Base-by-base conservation (phyloP, 371 early-diverging fungal species). In the Syncephalastrum sp. region DNA sequence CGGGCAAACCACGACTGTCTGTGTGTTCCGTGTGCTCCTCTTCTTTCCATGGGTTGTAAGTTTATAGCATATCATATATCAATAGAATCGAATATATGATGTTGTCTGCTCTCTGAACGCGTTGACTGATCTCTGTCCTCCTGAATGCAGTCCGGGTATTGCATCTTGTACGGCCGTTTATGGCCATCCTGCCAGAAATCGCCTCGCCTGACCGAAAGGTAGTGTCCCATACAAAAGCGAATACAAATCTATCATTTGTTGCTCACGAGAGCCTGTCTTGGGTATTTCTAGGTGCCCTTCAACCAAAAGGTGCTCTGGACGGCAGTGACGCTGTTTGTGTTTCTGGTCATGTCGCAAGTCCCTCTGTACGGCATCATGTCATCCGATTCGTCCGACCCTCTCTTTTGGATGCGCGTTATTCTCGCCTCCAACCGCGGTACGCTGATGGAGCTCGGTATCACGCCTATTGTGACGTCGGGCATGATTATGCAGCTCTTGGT, bases 281-380 rank as follows among this genome's bases (percentile, higher is more conserved):
- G 43, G 17, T n/a, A 55, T 13, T 21, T 46, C 42, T 61, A 94
- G 93, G 86, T 98, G 42, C 92, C 94, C 59, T 98, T 99, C 83
- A 87, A 93, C 62, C 97, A 99, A 80, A 99, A 95, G 81, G 86
- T 99, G 56, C 82, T 99, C 65, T 99, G 99, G 98, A 99, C 99
- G 29, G 93, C 92, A 15, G 91, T 99, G 65, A 96, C 99, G 6
- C 87, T 99, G 54, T 91, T 99, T 69, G 94, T 97, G 60, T 99
- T 96, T 82, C 77, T 99, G 70, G 96, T 99, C 57, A 95, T 96
- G 82, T 99, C 99, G 23, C 99, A 99, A 81, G 94, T 99, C 53
- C 99, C 99, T 41, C 83, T 99, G 55, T 99, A 97, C 81, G 99
- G 99, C 60, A 99, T 99, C 75, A 93, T 98, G 90, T 96, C 96